Evolutionary conservation across 2,329 filamentous ascomycete species (phyloP).

Genomic region (Colletotrichum falcatum): DNA sequence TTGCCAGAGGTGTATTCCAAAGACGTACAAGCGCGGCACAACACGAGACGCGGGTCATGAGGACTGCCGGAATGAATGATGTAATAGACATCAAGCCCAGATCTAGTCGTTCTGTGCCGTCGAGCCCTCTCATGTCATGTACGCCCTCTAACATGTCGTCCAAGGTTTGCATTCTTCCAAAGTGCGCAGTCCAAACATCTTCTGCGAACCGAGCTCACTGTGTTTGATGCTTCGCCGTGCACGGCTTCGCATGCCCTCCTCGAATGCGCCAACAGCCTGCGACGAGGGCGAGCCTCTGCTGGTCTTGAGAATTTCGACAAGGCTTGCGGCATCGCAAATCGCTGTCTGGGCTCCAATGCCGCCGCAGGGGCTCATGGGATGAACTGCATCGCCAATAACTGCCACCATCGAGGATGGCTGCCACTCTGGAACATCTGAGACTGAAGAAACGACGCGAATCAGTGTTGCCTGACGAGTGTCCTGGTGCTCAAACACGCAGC

Average conservation of each 20-base stretch:
- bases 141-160: too few species aligned
- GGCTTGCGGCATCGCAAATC: conserved; percentile 18
- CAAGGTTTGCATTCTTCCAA: conserved; percentile 11
- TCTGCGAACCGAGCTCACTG: conserved; percentile 22
- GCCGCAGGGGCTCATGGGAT: conserved; percentile 69
- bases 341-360: conserved; percentile 56
- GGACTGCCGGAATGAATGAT: too few species aligned
- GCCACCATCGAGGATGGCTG: conserved; percentile 68
- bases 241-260: conserved; percentile 14
- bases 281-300: conserved; percentile 5
- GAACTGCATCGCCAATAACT: conserved; percentile 68
- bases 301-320: neutral
- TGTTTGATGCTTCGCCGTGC: conserved; percentile 15
- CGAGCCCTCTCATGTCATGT: too few species aligned
- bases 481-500: conserved; percentile 70
- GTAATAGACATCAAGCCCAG: too few species aligned
- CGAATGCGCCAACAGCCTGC: conserved; percentile 3
- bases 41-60: too few species aligned
- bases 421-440: conserved; percentile 72
- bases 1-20: too few species aligned
- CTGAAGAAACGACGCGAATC: conserved; percentile 75
- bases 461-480: conserved; percentile 68
- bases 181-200: conserved; percentile 23
- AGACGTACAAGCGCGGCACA: too few species aligned
- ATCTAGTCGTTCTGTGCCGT: too few species aligned